Evolutionary conservation across 768 basidiomycete genomes (phyloP).

Genomic region (Tylopilus rubrobrunneus): DNA sequence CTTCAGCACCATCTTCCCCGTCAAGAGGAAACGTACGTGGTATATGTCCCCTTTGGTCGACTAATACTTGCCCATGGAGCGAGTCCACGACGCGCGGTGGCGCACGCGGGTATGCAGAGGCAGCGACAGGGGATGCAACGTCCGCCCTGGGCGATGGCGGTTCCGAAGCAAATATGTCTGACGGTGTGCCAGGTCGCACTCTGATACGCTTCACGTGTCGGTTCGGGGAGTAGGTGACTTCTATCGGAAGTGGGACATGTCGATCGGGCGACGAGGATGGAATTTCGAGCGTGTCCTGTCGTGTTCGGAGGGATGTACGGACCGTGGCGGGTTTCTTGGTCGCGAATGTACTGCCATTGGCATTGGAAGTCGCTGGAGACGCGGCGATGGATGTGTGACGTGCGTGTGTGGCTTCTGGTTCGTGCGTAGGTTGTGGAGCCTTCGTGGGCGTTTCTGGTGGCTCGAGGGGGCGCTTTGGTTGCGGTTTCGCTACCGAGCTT

Average conservation of each 20-base stretch:
- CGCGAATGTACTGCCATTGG: background rate
- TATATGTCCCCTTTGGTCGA: slow-evolving; percentile 14
- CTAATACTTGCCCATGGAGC: slow-evolving; percentile 17
- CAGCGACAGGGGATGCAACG: background rate
- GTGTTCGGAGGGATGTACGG: background rate
- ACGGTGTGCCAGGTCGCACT: slow-evolving; percentile 6
- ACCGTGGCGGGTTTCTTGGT: background rate
- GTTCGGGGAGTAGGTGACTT: background rate
- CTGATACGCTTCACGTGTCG: slow-evolving; percentile 3
- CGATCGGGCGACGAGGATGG: background rate
- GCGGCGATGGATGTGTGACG: background rate
- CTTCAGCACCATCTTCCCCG: background rate
- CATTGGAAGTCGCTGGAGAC: background rate
- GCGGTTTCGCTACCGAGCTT: background rate
- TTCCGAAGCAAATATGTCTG: slow-evolving; percentile 18
- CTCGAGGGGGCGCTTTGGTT: background rate
- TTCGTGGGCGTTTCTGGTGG: background rate
- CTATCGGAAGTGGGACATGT: background rate
- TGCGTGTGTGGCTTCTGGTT: background rate
- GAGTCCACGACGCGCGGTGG: slow-evolving; percentile 22
- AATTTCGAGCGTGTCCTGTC: background rate
- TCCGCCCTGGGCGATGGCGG: slow-evolving; percentile 10
- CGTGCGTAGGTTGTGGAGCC: background rate
- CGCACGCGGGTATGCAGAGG: slow-evolving; percentile 5
- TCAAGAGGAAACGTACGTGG: slow-evolving; percentile 3